Conservation (phyloP, 2,329 filamentous ascomycete species). For the Byssothecium circinans region DNA sequence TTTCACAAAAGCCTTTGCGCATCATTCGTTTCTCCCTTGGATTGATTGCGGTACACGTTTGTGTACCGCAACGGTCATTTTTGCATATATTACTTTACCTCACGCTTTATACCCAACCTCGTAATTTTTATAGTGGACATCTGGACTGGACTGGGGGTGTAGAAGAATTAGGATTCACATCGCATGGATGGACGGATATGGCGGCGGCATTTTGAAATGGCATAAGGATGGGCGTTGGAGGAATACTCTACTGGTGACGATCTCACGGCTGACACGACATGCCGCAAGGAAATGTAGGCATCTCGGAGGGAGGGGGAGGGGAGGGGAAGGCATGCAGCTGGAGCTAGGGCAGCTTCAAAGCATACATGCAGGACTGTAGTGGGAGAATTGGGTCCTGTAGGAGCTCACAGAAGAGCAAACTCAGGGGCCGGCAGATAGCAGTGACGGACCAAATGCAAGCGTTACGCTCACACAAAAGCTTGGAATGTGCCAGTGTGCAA, state of each 20-base stretch:
- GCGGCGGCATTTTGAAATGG: slow-evolving; percentile 17
- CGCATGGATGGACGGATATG: slow-evolving; percentile 12
- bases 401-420: slow-evolving; percentile 13
- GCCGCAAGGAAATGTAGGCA: slow-evolving; percentile 18
- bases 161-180: not conserved
- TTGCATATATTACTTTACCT: slow-evolving; percentile 40
- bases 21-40: slow-evolving; percentile 15
- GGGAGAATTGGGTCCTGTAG: slow-evolving; percentile 12
- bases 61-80: slow-evolving; percentile 16
- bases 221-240: slow-evolving; percentile 29
- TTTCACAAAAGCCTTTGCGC: slow-evolving; percentile 4
- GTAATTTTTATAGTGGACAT: slow-evolving; percentile 35
- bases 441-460: slow-evolving; percentile 18
- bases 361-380: slow-evolving; percentile 34
- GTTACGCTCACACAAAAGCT: slow-evolving; percentile 22
- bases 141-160: slow-evolving; percentile 24
- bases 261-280: slow-evolving; percentile 28
- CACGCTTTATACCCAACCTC: slow-evolving; percentile 45
- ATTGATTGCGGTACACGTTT: slow-evolving; percentile 1
- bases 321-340: slow-evolving; percentile 19
- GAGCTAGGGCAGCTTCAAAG: slow-evolving; percentile 40
- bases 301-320: slow-evolving; percentile 13
- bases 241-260: slow-evolving; percentile 20
- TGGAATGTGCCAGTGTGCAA: slow-evolving; percentile 13
- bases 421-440: slow-evolving; percentile 5